Evolutionary conservation across 306 rosid species (phyloP).

Genomic region (Cyamopsis tetragonoloba): DNA sequence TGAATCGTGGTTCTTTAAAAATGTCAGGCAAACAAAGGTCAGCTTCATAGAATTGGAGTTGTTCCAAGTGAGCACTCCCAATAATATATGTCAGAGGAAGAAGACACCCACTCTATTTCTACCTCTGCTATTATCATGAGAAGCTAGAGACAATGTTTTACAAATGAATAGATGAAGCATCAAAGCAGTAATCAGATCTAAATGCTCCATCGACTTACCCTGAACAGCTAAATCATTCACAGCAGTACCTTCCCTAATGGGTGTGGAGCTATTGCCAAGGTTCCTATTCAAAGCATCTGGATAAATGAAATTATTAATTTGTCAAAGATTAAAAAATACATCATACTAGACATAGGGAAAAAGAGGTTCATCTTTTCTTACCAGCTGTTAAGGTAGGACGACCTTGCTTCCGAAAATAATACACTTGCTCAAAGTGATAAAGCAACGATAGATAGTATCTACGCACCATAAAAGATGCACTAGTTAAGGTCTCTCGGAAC

Average conservation of each 20-base stretch:
- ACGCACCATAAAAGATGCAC: slow-evolving; percentile 70
- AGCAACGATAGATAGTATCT: slow-evolving; percentile 70
- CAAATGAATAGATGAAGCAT: slow-evolving; percentile 8
- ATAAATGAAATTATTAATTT: slow-evolving; percentile 16
- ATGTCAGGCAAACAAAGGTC: too few species aligned
- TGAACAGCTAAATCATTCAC: slow-evolving; percentile 40
- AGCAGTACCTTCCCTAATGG: slow-evolving; percentile 32
- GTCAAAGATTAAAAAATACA: slow-evolving; percentile 6
- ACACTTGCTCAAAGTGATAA: slow-evolving; percentile 83
- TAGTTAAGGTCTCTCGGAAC: slow-evolving; percentile 64
- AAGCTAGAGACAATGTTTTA: slow-evolving; percentile 8
- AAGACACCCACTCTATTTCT: not conserved
- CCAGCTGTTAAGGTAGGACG: slow-evolving; percentile 39
- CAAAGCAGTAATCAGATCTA: slow-evolving; percentile 6
- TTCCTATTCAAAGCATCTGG: slow-evolving; percentile 38
- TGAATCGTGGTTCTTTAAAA: too few species aligned
- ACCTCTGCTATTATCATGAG: not conserved
- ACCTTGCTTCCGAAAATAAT: slow-evolving; percentile 59
- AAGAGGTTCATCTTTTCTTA: slow-evolving; percentile 21
- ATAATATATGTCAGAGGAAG: not conserved
- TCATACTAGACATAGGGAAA: not conserved
- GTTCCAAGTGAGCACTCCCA: too few species aligned
- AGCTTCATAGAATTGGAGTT: too few species aligned
- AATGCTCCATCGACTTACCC: slow-evolving; percentile 27
- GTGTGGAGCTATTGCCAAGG: slow-evolving; percentile 29